Conservation (phyloP, 1,139 yeast genomes). For the Citeromyces hawaiiensis region DNA sequence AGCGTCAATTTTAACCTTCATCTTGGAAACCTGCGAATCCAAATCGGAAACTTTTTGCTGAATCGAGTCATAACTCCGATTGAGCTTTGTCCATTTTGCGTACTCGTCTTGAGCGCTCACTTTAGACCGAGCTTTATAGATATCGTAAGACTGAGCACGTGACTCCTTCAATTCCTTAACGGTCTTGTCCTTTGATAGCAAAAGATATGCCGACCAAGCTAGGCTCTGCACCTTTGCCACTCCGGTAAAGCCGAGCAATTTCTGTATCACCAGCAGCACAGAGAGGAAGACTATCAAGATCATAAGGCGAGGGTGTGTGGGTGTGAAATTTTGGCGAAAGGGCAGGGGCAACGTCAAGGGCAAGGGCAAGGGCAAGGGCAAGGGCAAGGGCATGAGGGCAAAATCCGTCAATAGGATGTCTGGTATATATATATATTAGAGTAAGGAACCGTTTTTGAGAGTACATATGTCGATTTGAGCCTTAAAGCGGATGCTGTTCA, state of each 20-base stretch:
- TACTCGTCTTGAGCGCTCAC: conserved; percentile 88
- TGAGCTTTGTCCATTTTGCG: conserved; percentile 91
- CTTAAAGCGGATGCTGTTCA: too few species aligned
- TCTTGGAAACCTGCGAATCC: conserved; percentile 22
- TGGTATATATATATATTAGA: too few species aligned
- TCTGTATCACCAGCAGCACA: conserved; percentile 20
- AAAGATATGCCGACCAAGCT: conserved; percentile 27
- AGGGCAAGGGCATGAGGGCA: too few species aligned
- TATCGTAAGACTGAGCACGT: conserved; percentile 29
- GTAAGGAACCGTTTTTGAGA: too few species aligned
- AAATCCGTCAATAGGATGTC: too few species aligned
- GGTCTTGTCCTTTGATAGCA: conserved; percentile 20
- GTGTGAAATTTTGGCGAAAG: too few species aligned
- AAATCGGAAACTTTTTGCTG: conserved; percentile 34
- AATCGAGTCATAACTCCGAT: conserved; percentile 53
- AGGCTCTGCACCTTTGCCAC: conserved; percentile 20
- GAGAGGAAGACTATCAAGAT: conserved; percentile 15
- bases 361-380: too few species aligned
- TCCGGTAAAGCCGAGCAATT: conserved; percentile 21
- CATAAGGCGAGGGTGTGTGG: too few species aligned
- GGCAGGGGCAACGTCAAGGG: too few species aligned
- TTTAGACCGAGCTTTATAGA: conserved; percentile 39
- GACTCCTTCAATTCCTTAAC: conserved; percentile 22
- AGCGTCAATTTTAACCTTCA: conserved; percentile 24
- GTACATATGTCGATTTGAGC: too few species aligned